These are phyloP conservation scores for Arthrobotrys entomopaga DNA, from an alignment of 2,329 filamentous ascomycete species.

Conservation along the genomic window DNA sequence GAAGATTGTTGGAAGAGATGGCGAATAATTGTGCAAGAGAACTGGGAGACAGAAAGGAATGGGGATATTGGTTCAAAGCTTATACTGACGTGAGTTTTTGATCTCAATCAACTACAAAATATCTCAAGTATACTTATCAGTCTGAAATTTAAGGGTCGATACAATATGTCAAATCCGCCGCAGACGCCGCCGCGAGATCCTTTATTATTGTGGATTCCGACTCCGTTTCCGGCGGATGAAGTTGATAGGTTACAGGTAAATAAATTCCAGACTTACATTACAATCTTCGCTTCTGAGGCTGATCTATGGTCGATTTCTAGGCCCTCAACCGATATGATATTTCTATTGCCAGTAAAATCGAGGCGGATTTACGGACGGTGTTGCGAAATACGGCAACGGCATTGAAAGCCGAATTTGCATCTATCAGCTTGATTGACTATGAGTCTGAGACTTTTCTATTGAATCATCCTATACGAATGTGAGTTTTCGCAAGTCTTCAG, in stretches of 20 bases:
- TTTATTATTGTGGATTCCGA: constrained; percentile 56
- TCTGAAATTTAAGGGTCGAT: constrained; percentile 59
- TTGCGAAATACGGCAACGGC: constrained; percentile 36
- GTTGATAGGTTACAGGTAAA: constrained; percentile 27
- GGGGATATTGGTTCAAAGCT: constrained; percentile 52
- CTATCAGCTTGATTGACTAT: constrained; percentile 61
- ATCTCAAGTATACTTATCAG: background rate
- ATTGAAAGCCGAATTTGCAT: constrained; percentile 56
- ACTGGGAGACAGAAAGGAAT: constrained; percentile 33
- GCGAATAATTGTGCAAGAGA: constrained; percentile 45
- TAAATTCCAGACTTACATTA: background rate
- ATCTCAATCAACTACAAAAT: background rate
- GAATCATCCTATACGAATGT: constrained; percentile 53
- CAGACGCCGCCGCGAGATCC: constrained; percentile 58
- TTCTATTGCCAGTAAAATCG: constrained; percentile 32
- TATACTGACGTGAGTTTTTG: constrained; percentile 39
- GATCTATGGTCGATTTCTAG: background rate
- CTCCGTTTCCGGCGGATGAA: constrained; percentile 42
- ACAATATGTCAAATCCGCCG: constrained; percentile 61
- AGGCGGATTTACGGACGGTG: constrained; percentile 44
- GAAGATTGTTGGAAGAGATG: constrained; percentile 46
- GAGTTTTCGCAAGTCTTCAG: background rate
- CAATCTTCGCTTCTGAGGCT: too few relatives aligned
- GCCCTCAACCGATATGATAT: constrained; percentile 34
- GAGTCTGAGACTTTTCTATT: constrained; percentile 59